Base-by-base conservation (phyloP, 1,284 basidiomycete genomes). In the Schizophyllum commune region DNA sequence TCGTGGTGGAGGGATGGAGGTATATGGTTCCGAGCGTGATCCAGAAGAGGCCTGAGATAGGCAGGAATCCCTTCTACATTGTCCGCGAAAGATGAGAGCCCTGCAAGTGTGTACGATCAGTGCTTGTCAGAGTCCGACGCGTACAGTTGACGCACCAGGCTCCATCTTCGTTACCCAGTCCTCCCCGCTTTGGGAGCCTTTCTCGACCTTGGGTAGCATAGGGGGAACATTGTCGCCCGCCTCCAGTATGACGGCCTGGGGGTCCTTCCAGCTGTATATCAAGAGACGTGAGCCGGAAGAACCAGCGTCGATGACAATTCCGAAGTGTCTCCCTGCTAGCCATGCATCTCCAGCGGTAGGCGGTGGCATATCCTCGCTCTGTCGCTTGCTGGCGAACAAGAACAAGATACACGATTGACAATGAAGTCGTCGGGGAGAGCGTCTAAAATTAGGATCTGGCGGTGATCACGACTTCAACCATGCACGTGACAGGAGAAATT, bases 261-360 rank as follows among this genome's bases (percentile, higher is more conserved):
- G 86, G 72, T 98, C 91, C 65, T 83, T 87, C 96, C 96, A 99
- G 70, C 92, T 95, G 79, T 99, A 99, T 66, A 99, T 94, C 75
- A 97, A 96, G 56, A 98, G 81, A 57, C 97, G 83, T 5, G 96
- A 98, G 47, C 96, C 96, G 11, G 95, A 98, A 70, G 94, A 97
- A 65, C 96, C 96, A 68, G 96, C 96, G 79, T 99, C 96, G 72
- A 99, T 91, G 62, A 99, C 94, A 64, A 99, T 87, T 58, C 94
- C 96, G 76, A 96, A 99, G 68, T 89, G 88, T 65, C 92, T 88
- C 60, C 86, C 85, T 61, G 82, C 75, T 60, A 91, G 81, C 90
- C 91, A 92, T 65, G 84, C 72, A 69, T 91, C 83, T 66, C 78
- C 79, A 57, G 77, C 80, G 62, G 80, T 84, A 63, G 88, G 86